phyloP scores from a whole-genome alignment of 192 early-diverging fungal species.

The Umbelopsis sp. region DNA sequence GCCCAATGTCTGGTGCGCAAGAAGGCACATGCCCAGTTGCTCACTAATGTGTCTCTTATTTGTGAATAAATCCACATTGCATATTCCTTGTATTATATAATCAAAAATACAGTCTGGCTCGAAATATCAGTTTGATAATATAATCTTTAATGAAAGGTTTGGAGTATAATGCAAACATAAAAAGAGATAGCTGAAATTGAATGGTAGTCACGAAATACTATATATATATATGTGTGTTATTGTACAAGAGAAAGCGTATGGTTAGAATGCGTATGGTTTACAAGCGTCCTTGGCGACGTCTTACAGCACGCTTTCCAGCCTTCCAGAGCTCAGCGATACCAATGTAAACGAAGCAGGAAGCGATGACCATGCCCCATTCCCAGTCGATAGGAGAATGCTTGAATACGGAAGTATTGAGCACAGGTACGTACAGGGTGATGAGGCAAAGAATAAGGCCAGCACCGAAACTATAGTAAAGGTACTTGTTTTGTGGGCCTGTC shows the following conservation, averaged over 20 bases:
- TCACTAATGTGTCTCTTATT: background rate
- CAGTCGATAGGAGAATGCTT: conserved; percentile 65
- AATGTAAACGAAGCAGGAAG: conserved; percentile 63
- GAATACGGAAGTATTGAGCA: conserved; percentile 62
- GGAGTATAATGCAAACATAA: too few species aligned
- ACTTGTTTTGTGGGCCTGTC: conserved; percentile 53
- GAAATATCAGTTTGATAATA: too few species aligned
- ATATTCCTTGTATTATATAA: background rate
- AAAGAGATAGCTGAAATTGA: too few species aligned
- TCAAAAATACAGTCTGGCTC: too few species aligned
- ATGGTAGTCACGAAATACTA: too few species aligned
- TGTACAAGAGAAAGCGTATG: background rate
- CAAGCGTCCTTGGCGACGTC: background rate
- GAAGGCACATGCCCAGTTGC: background rate
- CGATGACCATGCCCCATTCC: conserved; percentile 74
- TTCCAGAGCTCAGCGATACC: conserved; percentile 72
- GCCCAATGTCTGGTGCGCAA: conserved; percentile 1
- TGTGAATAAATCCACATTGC: background rate
- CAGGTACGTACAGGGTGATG: conserved; percentile 68
- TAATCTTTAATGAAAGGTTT: too few species aligned
- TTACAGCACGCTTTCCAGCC: conserved; percentile 5
- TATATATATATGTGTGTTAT: background rate
- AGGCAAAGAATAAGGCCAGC: conserved; percentile 57
- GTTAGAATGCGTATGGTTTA: background rate
- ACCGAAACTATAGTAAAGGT: conserved; percentile 47